phyloP scores from a whole-genome alignment of 2,329 filamentous ascomycete genomes.

The Colletotrichum tamarilloi region DNA sequence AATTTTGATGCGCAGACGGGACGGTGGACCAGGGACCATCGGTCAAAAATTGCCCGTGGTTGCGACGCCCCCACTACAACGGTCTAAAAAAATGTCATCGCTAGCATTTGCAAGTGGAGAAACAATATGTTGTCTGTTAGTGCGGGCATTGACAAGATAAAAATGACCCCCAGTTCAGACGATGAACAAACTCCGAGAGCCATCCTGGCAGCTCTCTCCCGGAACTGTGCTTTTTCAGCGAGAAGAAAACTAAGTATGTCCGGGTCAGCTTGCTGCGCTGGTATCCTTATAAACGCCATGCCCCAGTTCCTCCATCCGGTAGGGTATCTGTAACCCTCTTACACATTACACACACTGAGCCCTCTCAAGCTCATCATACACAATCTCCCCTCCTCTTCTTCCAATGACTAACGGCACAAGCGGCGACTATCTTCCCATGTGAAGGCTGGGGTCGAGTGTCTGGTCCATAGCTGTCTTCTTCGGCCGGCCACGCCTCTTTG shows the following conservation, averaged over 20 bases:
- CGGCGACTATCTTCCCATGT: slow-evolving; percentile 16
- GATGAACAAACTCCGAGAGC: slow-evolving; percentile 22
- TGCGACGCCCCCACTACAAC: neutral
- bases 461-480: slow-evolving; percentile 33
- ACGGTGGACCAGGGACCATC: neutral
- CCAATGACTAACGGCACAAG: too few species aligned
- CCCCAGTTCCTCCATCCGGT: slow-evolving; percentile 20
- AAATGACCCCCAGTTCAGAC: neutral
- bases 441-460: slow-evolving; percentile 25
- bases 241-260: slow-evolving; percentile 14
- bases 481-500: slow-evolving; percentile 35
- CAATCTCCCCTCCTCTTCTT: neutral
- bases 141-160: slow-evolving; percentile 1
- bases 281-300: slow-evolving; percentile 25
- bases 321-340: neutral
- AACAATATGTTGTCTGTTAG: slow-evolving; percentile 21
- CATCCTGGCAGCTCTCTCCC: slow-evolving; percentile 18
- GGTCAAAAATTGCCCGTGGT: slow-evolving; percentile 24
- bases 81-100: neutral
- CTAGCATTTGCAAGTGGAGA: slow-evolving; percentile 20
- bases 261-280: neutral
- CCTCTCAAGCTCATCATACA: neutral
- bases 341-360: neutral
- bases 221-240: slow-evolving; percentile 21
- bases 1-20: slow-evolving; percentile 24